Percentiles rank a stretch among this genome's conserved stretches.
Conservation (phyloP, 352 stramenopile species). For the Phytophthora citrophthora region DNA sequence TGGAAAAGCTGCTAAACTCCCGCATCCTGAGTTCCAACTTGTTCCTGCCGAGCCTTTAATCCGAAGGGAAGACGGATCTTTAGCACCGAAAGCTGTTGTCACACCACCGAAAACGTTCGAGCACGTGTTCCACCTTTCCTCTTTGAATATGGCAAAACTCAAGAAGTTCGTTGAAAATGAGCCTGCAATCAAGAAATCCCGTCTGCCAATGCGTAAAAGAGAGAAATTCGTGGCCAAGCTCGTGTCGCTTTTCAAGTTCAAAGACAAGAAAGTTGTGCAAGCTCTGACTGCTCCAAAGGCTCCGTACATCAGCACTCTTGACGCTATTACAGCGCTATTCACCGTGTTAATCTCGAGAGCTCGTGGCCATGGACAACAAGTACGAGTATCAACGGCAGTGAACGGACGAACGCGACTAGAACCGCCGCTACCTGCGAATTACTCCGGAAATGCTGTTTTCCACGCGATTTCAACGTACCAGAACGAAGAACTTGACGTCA, state of each 20-base stretch:
- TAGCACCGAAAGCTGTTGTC: slow-evolving; percentile 18
- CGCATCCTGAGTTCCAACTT: slow-evolving; percentile 51
- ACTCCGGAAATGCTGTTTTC: slow-evolving; percentile 58
- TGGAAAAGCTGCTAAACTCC: slow-evolving; percentile 16
- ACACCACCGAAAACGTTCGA: slow-evolving; percentile 34
- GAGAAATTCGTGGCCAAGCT: slow-evolving; percentile 2
- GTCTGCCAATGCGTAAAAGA: slow-evolving; percentile 1
- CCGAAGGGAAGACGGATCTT: slow-evolving; percentile 24
- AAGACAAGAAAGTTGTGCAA: slow-evolving; percentile 22
- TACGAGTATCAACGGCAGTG: slow-evolving; percentile 54
- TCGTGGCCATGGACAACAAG: slow-evolving; percentile 43
- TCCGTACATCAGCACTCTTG: slow-evolving; percentile 56
- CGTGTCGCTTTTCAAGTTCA: slow-evolving; percentile 13
- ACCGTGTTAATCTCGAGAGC: slow-evolving; percentile 53
- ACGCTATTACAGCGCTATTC: slow-evolving; percentile 60
- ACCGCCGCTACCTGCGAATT: slow-evolving; percentile 51
- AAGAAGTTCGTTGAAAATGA: slow-evolving; percentile 9
- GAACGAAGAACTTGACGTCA: slow-evolving; percentile 27
- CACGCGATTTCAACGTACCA: slow-evolving; percentile 49
- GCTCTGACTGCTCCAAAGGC: not conserved
- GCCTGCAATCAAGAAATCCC: not conserved
- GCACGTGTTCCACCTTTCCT: slow-evolving; percentile 53
- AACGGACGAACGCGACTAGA: slow-evolving; percentile 51
- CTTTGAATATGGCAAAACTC: slow-evolving; percentile 37
- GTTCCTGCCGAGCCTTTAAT: slow-evolving; percentile 20